Evolutionary conservation across 352 stramenopile genomes (phyloP).

Genomic region (Pythium pyrilobum): DNA sequence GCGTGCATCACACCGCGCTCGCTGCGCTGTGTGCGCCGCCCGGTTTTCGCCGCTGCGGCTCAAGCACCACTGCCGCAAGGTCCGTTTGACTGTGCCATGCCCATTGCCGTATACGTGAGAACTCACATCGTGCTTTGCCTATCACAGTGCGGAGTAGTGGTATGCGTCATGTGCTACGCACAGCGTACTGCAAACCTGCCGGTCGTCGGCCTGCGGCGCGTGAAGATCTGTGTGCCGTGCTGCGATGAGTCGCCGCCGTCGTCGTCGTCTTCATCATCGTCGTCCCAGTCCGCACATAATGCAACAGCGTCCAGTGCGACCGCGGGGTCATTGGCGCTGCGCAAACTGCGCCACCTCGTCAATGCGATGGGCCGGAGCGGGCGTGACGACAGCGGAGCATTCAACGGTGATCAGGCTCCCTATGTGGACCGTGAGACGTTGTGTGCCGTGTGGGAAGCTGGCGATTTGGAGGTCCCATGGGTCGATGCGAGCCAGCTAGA

Average conservation of each 20-base stretch:
- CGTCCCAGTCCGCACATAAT: neutral
- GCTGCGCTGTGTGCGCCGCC: neutral
- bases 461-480: neutral
- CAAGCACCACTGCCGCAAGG: slow-evolving; percentile 6
- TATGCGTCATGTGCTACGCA: slow-evolving; percentile 1
- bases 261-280: neutral
- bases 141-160: neutral
- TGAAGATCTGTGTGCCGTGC: neutral
- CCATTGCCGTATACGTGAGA: neutral
- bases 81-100: neutral
- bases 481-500: neutral
- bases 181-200: neutral
- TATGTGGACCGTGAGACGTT: neutral
- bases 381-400: neutral
- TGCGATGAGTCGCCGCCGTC: neutral
- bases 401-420: no score
- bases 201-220: neutral
- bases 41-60: neutral
- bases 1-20: neutral
- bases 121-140: neutral
- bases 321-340: neutral
- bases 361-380: neutral
- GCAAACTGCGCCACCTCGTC: neutral
- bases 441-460: neutral
- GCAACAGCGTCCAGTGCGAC: neutral